Evolutionary conservation across 805 yeast genomes (phyloP).

Genomic region (Lipomyces lipofer): DNA sequence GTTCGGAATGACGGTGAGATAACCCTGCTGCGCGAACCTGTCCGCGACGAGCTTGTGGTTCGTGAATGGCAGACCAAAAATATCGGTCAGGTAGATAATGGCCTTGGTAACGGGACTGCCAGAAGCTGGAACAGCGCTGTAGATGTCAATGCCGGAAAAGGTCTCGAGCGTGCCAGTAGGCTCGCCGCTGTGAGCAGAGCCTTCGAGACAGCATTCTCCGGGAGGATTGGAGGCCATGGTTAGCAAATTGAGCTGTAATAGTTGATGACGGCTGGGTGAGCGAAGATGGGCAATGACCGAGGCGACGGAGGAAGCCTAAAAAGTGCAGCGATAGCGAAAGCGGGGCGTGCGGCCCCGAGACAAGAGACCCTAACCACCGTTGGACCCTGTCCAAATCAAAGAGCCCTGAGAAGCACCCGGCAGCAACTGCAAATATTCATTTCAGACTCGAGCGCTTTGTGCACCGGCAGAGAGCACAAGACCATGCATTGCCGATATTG

Average conservation of each 20-base stretch:
- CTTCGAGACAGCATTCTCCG: constrained; percentile 39
- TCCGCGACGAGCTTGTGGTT: constrained; percentile 48
- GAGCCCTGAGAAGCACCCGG: too few species aligned
- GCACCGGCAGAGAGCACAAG: too few species aligned
- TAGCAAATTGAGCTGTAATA: not conserved
- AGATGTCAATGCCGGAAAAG: constrained; percentile 37
- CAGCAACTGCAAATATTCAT: too few species aligned
- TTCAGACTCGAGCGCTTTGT: too few species aligned
- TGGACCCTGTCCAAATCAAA: too few species aligned
- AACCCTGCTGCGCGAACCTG: constrained; percentile 52
- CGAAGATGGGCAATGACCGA: too few species aligned
- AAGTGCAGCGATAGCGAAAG: too few species aligned
- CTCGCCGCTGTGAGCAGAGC: constrained; percentile 32
- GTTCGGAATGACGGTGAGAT: constrained; percentile 64
- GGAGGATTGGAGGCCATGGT: constrained; percentile 42
- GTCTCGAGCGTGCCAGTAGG: constrained; percentile 16
- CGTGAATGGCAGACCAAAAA: constrained; percentile 57
- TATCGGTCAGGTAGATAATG: constrained; percentile 62
- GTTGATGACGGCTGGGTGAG: too few species aligned
- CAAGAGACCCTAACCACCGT: too few species aligned
- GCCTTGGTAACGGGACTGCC: constrained; percentile 44
- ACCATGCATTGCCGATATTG: too few species aligned
- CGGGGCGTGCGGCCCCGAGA: too few species aligned
- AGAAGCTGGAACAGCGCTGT: constrained; percentile 44
- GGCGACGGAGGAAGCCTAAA: too few species aligned